These are phyloP conservation scores for Bassia scoparia DNA, from an alignment of 148 eudicot genomes.

Conservation along the genomic window DNA sequence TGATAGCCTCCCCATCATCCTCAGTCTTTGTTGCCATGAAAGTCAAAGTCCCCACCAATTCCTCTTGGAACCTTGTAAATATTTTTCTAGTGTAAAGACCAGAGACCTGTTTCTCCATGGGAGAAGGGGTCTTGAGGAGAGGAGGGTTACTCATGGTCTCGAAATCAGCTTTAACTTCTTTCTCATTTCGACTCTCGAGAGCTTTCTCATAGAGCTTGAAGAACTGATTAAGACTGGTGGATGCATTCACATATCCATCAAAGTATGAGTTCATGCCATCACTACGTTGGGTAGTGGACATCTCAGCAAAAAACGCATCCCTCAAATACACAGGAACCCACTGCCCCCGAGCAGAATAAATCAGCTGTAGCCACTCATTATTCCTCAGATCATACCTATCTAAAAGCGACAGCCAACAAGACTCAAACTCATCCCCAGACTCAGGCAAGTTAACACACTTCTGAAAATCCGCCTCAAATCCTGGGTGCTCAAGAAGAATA, in stretches of 20 bases:
- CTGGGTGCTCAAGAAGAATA: slow-evolving; percentile 35
- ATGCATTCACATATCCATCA: slow-evolving; percentile 60
- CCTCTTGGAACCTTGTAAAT: slow-evolving; percentile 52
- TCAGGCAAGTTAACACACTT: slow-evolving; percentile 54
- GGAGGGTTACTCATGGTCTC: slow-evolving; percentile 48
- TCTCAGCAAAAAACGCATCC: slow-evolving; percentile 53
- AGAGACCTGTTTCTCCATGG: slow-evolving; percentile 58
- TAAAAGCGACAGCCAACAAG: slow-evolving; percentile 48
- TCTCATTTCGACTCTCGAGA: slow-evolving; percentile 50
- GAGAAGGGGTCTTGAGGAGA: slow-evolving; percentile 51
- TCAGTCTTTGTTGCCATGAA: slow-evolving; percentile 48
- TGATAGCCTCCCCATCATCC: slow-evolving; percentile 36
- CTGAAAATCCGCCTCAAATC: slow-evolving; percentile 51
- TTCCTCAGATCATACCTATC: slow-evolving; percentile 43
- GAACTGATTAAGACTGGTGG: slow-evolving; percentile 46
- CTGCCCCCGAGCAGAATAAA: slow-evolving; percentile 42
- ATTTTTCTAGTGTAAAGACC: slow-evolving; percentile 46
- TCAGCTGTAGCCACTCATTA: slow-evolving; percentile 46
- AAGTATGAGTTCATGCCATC: slow-evolving; percentile 62
- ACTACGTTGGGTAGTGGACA: slow-evolving; percentile 47
- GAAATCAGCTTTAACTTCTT: slow-evolving; percentile 59
- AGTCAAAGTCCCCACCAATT: slow-evolving; percentile 56
- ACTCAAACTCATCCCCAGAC: slow-evolving; percentile 49
- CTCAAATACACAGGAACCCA: slow-evolving; percentile 55
- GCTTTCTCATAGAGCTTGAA: slow-evolving; percentile 55